Evolutionary conservation across 192 early-diverging fungal species (phyloP), one percentile per base, ranked within the genome.

Genomic region (Backusella circina): DNA sequence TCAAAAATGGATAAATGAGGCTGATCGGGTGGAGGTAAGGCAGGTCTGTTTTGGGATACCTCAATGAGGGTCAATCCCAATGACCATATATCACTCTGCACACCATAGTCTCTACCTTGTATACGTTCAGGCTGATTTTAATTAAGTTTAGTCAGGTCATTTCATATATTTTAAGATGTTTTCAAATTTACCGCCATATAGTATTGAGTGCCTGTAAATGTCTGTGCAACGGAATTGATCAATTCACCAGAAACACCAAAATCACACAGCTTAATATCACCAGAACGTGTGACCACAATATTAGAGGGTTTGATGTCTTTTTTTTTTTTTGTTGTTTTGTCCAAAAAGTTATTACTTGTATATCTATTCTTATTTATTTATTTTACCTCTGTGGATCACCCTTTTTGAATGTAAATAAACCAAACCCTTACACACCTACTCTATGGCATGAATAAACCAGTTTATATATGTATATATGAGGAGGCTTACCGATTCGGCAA

Each of bases 291-390:
- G 8, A 98, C 86, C 65, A 99, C 80, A 74, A 99, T 97, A 81
- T 99, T 99, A 33, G 95, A 97, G 9, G 98, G 98, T 84, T 99
- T 99, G 79, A 99, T 90, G 76, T 99, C 98, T 96, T 66, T 13
- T 71, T 38, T n/a, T n/a, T n/a, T n/a, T n/a, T n/a, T n/a, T n/a
- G n/a, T n/a, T n/a, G n/a, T n/a, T n/a, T n/a, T n/a, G n/a, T n/a
- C 5, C 36, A 67, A 6, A 2, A 15, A 0, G 12, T 47, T 33
- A 47, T 54, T 71, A 35, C 12, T 35, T 4, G 15, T 51, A 6
- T 33, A 18, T 51, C 12, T 51, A 4, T 51, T n/a, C 61, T 66
- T 44, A 32, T 2, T 10, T 21, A 26, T 35, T 6, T 33, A n/a
- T 69, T 23, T 50, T 78, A 94, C 95, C 95, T 83, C 98, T 79